Evolutionary conservation across 2,329 filamentous ascomycete species (phyloP).

Genomic region (Elsinoe arachidis): DNA sequence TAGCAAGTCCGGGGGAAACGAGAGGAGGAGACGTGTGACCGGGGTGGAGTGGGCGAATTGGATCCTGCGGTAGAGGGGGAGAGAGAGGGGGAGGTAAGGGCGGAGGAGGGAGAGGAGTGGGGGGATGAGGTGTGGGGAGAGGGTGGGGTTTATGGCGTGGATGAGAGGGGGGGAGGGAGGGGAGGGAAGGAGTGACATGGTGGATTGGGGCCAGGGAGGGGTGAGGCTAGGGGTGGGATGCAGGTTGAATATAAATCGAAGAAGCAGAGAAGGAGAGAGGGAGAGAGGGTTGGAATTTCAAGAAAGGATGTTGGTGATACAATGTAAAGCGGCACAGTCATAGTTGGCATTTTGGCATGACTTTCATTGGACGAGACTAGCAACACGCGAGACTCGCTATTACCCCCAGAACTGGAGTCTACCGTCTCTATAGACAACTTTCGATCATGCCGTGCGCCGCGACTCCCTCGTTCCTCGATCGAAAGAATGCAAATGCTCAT

Average conservation of each 20-base stretch:
- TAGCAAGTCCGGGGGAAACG: slow-evolving; percentile 38
- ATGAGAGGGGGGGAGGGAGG: background rate
- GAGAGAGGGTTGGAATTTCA: background rate
- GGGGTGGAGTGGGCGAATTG: slow-evolving; percentile 46
- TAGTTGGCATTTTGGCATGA: background rate
- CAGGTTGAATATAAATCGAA: background rate
- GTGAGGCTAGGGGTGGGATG: background rate
- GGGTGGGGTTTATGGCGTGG: slow-evolving; percentile 1
- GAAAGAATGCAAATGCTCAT: slow-evolving; percentile 6
- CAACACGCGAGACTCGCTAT: background rate
- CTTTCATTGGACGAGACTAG: background rate
- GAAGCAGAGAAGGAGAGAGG: background rate
- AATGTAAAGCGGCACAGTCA: background rate
- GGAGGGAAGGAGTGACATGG: background rate
- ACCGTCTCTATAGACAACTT: background rate
- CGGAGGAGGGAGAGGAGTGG: slow-evolving; percentile 41
- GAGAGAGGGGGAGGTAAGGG: slow-evolving; percentile 47
- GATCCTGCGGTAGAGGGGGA: slow-evolving; percentile 55
- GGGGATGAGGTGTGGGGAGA: slow-evolving; percentile 35
- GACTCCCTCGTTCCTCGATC: background rate
- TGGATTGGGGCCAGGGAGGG: background rate
- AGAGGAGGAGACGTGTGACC: slow-evolving; percentile 20
- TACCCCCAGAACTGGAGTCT: background rate
- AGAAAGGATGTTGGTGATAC: background rate
- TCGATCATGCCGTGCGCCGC: background rate